Percentiles rank a stretch among this genome's conserved stretches.
Conservation (phyloP, 1,139 yeast species). For the Trichomonascaceae sp. region DNA sequence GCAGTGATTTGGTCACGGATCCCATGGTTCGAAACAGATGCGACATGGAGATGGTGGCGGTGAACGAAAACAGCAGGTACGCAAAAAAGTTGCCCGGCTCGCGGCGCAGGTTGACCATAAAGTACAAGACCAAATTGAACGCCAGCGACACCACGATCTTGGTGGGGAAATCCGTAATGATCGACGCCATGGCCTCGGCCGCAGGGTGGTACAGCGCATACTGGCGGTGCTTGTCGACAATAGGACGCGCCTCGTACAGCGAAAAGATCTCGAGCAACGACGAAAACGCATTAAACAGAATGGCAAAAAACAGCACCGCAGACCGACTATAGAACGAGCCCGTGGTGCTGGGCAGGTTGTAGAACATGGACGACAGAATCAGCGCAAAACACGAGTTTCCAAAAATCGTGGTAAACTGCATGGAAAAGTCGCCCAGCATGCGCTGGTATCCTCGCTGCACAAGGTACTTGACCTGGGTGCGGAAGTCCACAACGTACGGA, state of each 20-base stretch:
- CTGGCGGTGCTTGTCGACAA: conserved; percentile 67
- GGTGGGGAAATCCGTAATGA: conserved; percentile 54
- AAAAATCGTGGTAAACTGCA: conserved; percentile 43
- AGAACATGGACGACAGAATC: conserved; percentile 61
- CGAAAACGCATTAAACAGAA: conserved; percentile 63
- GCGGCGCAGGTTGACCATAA: conserved; percentile 54
- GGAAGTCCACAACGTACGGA: conserved; percentile 53
- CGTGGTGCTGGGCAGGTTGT: conserved; percentile 38
- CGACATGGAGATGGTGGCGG: conserved; percentile 52
- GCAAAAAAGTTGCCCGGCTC: conserved; percentile 58
- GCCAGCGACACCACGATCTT: conserved; percentile 40
- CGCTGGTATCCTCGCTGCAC: conserved; percentile 51
- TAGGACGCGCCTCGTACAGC: conserved; percentile 59
- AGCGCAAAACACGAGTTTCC: conserved; percentile 68
- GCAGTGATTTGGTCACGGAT: conserved; percentile 43
- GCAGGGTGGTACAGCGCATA: conserved; percentile 68
- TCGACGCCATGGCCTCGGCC: conserved; percentile 62
- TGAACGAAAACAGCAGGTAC: conserved; percentile 40
- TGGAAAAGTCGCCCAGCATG: conserved; percentile 51
- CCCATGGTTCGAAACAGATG: conserved; percentile 64
- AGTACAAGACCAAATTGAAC: conserved; percentile 53
- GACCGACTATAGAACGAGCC: conserved; percentile 53
- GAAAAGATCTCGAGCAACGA: conserved; percentile 63
- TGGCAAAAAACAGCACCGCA: conserved; percentile 64
- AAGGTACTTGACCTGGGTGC: conserved; percentile 51